These are phyloP conservation scores for Przewalskia tangutica DNA, from an alignment of 257 asterid species.

Conservation along the genomic window DNA sequence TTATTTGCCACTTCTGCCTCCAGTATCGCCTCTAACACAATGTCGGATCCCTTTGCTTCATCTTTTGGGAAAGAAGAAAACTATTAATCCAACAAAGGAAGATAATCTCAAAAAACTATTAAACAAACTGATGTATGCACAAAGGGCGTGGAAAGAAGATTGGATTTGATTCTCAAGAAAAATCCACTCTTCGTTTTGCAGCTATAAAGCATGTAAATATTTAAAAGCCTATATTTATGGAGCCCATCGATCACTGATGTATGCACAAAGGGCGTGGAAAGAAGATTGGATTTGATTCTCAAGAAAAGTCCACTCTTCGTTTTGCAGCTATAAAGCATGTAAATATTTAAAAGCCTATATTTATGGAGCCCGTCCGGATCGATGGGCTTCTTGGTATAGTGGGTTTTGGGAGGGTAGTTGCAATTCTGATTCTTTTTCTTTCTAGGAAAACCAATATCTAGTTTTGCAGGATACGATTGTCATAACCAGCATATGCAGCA, in stretches of 20 bases:
- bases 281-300: not conserved
- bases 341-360: not conserved
- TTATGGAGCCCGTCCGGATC: not conserved
- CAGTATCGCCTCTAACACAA: constrained; percentile 71
- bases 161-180: not conserved
- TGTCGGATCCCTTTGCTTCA: constrained; percentile 57
- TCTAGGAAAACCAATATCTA: not conserved
- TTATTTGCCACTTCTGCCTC: constrained; percentile 88
- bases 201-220: not conserved
- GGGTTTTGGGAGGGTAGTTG: not conserved
- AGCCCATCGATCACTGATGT: not conserved
- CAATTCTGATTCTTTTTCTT: not conserved
- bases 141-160: not conserved
- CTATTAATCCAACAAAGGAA: not conserved
- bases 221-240: not conserved
- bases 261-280: not conserved
- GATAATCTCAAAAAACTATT: not conserved
- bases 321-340: not conserved
- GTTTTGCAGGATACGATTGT: not conserved
- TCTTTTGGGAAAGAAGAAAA: constrained; percentile 15
- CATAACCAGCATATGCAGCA: not conserved
- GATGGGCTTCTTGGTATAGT: not conserved
- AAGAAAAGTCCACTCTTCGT: not conserved
- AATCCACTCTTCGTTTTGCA: not conserved
- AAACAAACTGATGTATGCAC: not conserved